These are phyloP conservation scores for Dactylellina cionopaga DNA, from an alignment of 2,329 filamentous ascomycete genomes.

Conservation along the genomic window DNA sequence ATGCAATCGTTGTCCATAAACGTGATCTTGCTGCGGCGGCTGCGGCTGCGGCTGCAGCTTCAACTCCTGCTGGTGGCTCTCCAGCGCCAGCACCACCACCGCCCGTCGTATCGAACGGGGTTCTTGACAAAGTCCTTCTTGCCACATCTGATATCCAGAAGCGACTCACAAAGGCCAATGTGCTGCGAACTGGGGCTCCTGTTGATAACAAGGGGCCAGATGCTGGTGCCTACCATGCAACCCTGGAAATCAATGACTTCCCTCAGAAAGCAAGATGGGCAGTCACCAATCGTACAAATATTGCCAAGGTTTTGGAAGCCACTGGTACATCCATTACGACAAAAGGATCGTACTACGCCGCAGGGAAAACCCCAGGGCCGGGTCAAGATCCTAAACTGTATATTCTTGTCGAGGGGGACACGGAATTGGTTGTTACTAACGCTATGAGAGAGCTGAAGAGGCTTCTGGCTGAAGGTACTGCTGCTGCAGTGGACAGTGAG, in stretches of 20 bases:
- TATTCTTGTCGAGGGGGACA: constrained; percentile 96
- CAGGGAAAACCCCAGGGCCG: constrained; percentile 80
- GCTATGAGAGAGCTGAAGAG: constrained; percentile 91
- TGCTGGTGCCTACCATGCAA: constrained; percentile 94
- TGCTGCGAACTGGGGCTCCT: constrained; percentile 88
- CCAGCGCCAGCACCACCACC: constrained; percentile 59
- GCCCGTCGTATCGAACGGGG: constrained; percentile 69
- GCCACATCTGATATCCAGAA: constrained; percentile 91
- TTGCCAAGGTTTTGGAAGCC: constrained; percentile 94
- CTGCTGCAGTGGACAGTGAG: constrained; percentile 88
- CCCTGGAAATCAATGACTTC: constrained; percentile 98
- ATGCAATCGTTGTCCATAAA: constrained; percentile 77
- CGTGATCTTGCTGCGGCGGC: constrained; percentile 68
- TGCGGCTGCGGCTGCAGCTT: constrained; percentile 57
- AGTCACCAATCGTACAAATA: constrained; percentile 97
- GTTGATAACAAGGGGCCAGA: constrained; percentile 99
- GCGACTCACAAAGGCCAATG: constrained; percentile 86
- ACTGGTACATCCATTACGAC: constrained; percentile 97
- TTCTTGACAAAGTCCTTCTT: constrained; percentile 84
- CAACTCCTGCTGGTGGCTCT: constrained; percentile 52
- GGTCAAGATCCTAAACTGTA: constrained; percentile 91
- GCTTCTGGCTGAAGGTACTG: constrained; percentile 86
- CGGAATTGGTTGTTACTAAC: constrained; percentile 87
- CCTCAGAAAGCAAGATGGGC: constrained; percentile 97
- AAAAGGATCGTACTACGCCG: constrained; percentile 88